phyloP scores from a whole-genome alignment of 2,329 filamentous ascomycete genomes.

The Ilyonectria destructans region DNA sequence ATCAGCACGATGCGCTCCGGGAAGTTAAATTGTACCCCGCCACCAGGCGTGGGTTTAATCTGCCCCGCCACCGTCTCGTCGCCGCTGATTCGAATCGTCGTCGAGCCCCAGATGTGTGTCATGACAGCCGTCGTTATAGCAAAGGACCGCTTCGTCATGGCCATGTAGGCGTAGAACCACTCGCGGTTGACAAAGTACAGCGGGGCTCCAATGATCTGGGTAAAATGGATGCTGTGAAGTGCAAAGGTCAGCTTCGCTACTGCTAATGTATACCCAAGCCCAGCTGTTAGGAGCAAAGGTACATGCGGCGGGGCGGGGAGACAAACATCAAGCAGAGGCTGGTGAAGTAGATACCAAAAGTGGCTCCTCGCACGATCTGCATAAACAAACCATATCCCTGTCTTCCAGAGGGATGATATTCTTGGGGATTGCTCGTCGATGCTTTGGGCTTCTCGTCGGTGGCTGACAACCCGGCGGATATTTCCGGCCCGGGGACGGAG shows the following conservation, averaged over 20 bases:
- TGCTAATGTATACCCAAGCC: neutral
- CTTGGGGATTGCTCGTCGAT: slow-evolving; percentile 23
- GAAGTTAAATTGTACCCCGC: slow-evolving; percentile 83
- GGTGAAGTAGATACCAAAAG: slow-evolving; percentile 69
- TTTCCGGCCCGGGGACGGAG: slow-evolving; percentile 51
- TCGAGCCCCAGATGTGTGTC: slow-evolving; percentile 92
- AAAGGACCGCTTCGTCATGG: slow-evolving; percentile 88
- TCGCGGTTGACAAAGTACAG: slow-evolving; percentile 84
- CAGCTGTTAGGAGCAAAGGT: neutral
- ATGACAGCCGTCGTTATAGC: slow-evolving; percentile 84
- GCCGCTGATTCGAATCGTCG: slow-evolving; percentile 85
- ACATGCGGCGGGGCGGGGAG: neutral
- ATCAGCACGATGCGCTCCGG: slow-evolving; percentile 87
- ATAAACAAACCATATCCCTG: slow-evolving; percentile 66
- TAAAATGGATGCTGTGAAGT: slow-evolving; percentile 71
- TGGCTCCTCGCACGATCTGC: slow-evolving; percentile 68
- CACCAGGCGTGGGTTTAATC: slow-evolving; percentile 79
- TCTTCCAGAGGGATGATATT: slow-evolving; percentile 70
- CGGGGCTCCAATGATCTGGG: slow-evolving; percentile 83
- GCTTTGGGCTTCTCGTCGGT: slow-evolving; percentile 38
- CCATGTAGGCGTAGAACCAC: slow-evolving; percentile 89
- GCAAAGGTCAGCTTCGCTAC: slow-evolving; percentile 29
- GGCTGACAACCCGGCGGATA: slow-evolving; percentile 46
- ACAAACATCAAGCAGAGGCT: slow-evolving; percentile 66
- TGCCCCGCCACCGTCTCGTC: slow-evolving; percentile 86